A percentile compares a stretch with the other conserved stretches of the same genome.
These are phyloP conservation scores for Trichoderma endophyticum DNA, from an alignment of 2,329 filamentous ascomycete species.

Conservation along the genomic window DNA sequence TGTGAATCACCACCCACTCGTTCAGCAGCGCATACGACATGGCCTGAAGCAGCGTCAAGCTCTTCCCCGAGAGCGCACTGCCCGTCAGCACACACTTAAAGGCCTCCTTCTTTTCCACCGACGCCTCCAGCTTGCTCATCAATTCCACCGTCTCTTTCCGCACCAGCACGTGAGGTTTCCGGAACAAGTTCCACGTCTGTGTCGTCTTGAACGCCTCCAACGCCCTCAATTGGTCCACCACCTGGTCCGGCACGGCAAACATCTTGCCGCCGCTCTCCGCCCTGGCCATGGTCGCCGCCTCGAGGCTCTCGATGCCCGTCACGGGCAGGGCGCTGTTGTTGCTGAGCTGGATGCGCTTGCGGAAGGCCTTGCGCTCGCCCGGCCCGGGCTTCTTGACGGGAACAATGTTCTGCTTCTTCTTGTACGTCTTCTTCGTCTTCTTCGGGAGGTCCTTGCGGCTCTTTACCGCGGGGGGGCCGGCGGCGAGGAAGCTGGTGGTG, in stretches of 20 bases:
- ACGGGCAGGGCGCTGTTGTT: slow-evolving; percentile 91
- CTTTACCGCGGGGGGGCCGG: slow-evolving; percentile 28
- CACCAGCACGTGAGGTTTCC: slow-evolving; percentile 74
- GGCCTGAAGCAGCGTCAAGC: slow-evolving; percentile 77
- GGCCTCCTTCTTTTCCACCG: slow-evolving; percentile 51
- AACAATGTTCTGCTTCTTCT: slow-evolving; percentile 45
- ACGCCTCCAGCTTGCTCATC: slow-evolving; percentile 58
- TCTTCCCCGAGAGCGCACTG: slow-evolving; percentile 77
- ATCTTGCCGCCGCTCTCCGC: slow-evolving; percentile 61
- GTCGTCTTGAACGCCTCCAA: slow-evolving; percentile 86
- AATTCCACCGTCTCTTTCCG: slow-evolving; percentile 74
- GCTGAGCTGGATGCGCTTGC: slow-evolving; percentile 86
- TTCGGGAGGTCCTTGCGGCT: slow-evolving; percentile 36
- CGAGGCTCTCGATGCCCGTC: slow-evolving; percentile 61
- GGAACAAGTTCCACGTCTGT: slow-evolving; percentile 85
- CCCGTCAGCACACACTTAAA: slow-evolving; percentile 69
- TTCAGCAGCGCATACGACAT: slow-evolving; percentile 78
- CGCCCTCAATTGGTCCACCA: slow-evolving; percentile 78
- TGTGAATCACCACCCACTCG: slow-evolving; percentile 82
- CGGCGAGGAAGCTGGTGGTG: slow-evolving; percentile 31
- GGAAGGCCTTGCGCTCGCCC: slow-evolving; percentile 82
- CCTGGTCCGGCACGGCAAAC: slow-evolving; percentile 61
- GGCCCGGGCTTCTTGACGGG: slow-evolving; percentile 57
- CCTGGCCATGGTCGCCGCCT: slow-evolving; percentile 51
- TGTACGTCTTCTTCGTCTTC: slow-evolving; percentile 50